These are phyloP conservation scores for Fusarium globosum DNA, from an alignment of 2,329 filamentous ascomycete species.

Conservation along the genomic window DNA sequence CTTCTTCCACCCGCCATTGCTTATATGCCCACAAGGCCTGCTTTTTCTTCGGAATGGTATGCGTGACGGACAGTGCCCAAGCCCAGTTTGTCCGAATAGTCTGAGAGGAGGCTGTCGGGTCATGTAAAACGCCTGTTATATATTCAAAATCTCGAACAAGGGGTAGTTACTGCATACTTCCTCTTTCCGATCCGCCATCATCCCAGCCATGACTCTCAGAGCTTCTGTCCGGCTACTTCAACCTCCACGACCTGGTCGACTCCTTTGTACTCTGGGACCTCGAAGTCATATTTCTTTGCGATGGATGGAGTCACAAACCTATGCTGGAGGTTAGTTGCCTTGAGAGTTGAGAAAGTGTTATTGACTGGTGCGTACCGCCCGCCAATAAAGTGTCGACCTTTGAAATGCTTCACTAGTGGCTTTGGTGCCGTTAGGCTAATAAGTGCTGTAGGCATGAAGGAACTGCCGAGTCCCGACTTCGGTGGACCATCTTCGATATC, in stretches of 20 bases:
- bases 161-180: conserved; percentile 4
- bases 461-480: conserved; percentile 77
- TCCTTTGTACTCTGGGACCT: conserved; percentile 84
- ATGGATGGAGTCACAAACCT: conserved; percentile 84
- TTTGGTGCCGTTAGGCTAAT: conserved; percentile 95
- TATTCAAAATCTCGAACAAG: conserved; percentile 16
- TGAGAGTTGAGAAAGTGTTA: not conserved
- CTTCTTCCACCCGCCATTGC: conserved; percentile 60
- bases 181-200: conserved; percentile 6
- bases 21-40: conserved; percentile 60
- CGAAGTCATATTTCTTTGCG: conserved; percentile 86
- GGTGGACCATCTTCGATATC: conserved; percentile 90
- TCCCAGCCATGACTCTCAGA: conserved; percentile 53
- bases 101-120: conserved; percentile 65
- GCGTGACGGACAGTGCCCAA: conserved; percentile 67
- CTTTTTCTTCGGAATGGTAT: conserved; percentile 56
- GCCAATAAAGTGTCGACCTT: conserved; percentile 90
- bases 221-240: conserved; percentile 59
- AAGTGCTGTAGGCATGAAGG: conserved; percentile 82
- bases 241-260: conserved; percentile 92
- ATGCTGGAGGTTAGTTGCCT: conserved; percentile 30
- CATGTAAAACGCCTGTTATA: conserved; percentile 55
- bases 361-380: conserved; percentile 69
- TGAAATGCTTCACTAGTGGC: conserved; percentile 85
- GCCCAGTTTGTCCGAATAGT: conserved; percentile 69